Base-by-base conservation (phyloP, 1,139 yeast species). In the Blastobotrys capitulatus region DNA sequence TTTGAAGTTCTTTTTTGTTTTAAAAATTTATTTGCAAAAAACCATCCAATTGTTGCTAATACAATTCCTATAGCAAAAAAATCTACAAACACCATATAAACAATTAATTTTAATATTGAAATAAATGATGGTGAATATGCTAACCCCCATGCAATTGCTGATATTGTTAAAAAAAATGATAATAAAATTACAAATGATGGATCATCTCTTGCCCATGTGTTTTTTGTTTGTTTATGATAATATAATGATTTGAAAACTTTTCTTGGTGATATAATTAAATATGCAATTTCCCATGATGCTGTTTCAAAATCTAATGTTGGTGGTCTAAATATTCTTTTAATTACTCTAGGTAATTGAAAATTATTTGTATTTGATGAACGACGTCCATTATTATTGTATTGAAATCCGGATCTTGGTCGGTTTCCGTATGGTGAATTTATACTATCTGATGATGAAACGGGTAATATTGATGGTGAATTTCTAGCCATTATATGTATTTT, bases 131-230 rank as follows among this genome's bases (percentile, higher is more conserved):
- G 86, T 1, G 86, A 78, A 62, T 86, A 88, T 0, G 90, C 86
- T 47, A 86, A 66, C 1, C 96, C 96, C 97, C 97, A 89, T 5
- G 90, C 94, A 32, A 89, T 62, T 0, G 96, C 96, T 56, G 92
- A 82, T 13, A 86, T 65, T 2, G 80, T 74, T 29, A 89, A 68
- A 54, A 88, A 77, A 1, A 74, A 70, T 15, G 88, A 78, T 47
- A 88, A 72, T 43, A 89, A 70, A 39, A 89, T 78, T 52, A 86
- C 80, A 63, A 89, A 89, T 32, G 94, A 83, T 0, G 97, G 97
- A 64, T 89, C 97, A 63, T 89, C 97, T 57, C 97, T 73, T 0
- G 95, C 83, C 82, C 92, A 87, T 54, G 77, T 75, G 57, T 79
- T 78, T 57, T 79, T 80, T 2, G 86, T 81, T 58, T 82, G 86